Evolutionary conservation across 306 rosid species (phyloP), one percentile per base, ranked within the genome.

Genomic region (Clitoria ternatea): DNA sequence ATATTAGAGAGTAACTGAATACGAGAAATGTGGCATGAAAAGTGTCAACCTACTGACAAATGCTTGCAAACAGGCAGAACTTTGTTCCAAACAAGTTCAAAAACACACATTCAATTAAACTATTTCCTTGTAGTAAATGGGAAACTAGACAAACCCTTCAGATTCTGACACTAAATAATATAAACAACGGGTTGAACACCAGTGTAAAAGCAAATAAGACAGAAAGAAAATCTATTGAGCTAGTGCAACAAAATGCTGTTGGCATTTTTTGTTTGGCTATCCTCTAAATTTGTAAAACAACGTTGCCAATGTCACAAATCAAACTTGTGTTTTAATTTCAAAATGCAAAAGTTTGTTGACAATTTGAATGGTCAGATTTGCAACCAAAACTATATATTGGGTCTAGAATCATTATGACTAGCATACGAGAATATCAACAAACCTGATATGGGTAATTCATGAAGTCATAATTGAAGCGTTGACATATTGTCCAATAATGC

Each of bases 181-280:
- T 4, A 52, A 69, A 49, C 36, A 68, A 69, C 52, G 45, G 18
- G 50, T 61, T 48, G 76, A 69, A 69, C 20, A 37, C 29, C 56
- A 40, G 24, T 10, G 2, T 23, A 70, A 70, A 53, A 33, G 55
- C 15, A 71, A 57, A 29, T 4, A 18, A 7, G 22, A 33, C 22
- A 61, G n/a, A 44, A 27, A 43, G 50, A 32, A 15, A 61, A 29
- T n/a, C 27, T 30, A 47, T 30, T 14, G 30, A 49, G 22, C 9
- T 7, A 49, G 32, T 5, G 42, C 76, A 70, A 32, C 22, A 69
- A 23, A 67, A 56, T 13, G 42, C 24, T 11, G 15, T 22, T 43
- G 55, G 44, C 18, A 62, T 52, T 61, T 20, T 42, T n/a, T 2
- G 20, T 77, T 61, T 33, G 42, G 17, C 57, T 18, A 65, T 64